Evolutionary conservation across 352 stramenopile genomes (phyloP).

Genomic region (Phytophthora cryptogea): DNA sequence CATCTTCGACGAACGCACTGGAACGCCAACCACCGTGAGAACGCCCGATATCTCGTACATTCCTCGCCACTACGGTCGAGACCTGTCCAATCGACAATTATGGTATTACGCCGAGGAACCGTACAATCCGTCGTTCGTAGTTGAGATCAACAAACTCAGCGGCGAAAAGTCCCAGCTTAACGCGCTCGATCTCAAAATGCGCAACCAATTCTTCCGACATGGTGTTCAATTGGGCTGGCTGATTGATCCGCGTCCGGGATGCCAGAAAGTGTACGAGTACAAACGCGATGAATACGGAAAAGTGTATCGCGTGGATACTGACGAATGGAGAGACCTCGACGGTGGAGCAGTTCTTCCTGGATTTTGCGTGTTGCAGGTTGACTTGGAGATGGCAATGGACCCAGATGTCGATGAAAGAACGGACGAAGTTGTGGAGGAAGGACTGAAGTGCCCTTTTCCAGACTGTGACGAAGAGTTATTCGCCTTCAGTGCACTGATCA

Average conservation of each 20-base stretch:
- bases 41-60: slow-evolving; percentile 18
- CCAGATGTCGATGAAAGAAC: neutral
- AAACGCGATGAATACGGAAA: slow-evolving; percentile 5
- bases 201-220: slow-evolving; percentile 18
- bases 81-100: neutral
- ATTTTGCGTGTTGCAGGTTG: slow-evolving; percentile 2
- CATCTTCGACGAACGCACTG: slow-evolving; percentile 7
- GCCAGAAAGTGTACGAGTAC: slow-evolving; percentile 19
- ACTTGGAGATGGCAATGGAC: slow-evolving; percentile 9
- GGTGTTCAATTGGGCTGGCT: slow-evolving; percentile 21
- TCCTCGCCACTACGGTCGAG: slow-evolving; percentile 3
- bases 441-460: neutral
- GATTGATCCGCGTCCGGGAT: slow-evolving; percentile 14
- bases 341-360: slow-evolving; percentile 16
- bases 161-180: slow-evolving; percentile 4
- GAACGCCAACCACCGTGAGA: slow-evolving; percentile 7
- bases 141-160: slow-evolving; percentile 20
- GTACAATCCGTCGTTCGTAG: slow-evolving; percentile 18
- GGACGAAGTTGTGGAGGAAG: neutral
- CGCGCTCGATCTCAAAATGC: slow-evolving; percentile 20
- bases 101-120: slow-evolving; percentile 1
- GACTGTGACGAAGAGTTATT: neutral
- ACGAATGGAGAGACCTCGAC: slow-evolving; percentile 24
- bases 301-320: slow-evolving; percentile 4
- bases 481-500: neutral